Conservation (phyloP, 1,284 basidiomycete species). For the Vanrija humicola region DNA sequence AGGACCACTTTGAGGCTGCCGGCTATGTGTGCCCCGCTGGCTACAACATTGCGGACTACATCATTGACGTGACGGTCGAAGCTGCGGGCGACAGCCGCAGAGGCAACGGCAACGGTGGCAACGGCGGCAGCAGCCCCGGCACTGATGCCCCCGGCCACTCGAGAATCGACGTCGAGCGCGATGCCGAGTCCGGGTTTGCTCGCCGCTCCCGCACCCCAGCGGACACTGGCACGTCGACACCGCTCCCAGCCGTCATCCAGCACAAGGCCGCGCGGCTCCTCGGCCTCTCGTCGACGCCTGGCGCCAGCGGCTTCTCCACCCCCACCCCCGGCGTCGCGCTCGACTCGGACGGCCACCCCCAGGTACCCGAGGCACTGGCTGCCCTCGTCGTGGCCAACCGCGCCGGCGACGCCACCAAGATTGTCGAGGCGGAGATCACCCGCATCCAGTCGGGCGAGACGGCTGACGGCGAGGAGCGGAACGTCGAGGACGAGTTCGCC, state of each 20-base stretch:
- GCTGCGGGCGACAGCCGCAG: slow-evolving; percentile 51
- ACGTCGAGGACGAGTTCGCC: slow-evolving; percentile 57
- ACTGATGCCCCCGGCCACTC: background rate
- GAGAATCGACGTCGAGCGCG: background rate
- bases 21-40: slow-evolving; percentile 86
- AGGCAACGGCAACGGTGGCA: slow-evolving; percentile 31
- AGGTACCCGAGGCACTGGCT: slow-evolving; percentile 64
- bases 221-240: slow-evolving; percentile 1
- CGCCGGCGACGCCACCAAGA: slow-evolving; percentile 62
- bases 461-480: slow-evolving; percentile 33
- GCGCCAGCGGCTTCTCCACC: slow-evolving; percentile 50
- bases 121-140: background rate
- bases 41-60: slow-evolving; percentile 93
- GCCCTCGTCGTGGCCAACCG: slow-evolving; percentile 71
- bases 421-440: slow-evolving; percentile 64
- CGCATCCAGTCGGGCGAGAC: slow-evolving; percentile 48
- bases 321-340: slow-evolving; percentile 45
- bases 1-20: slow-evolving; percentile 72
- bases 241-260: slow-evolving; percentile 51
- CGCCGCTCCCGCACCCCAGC: background rate
- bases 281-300: slow-evolving; percentile 40
- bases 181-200: slow-evolving; percentile 14
- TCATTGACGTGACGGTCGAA: slow-evolving; percentile 87
- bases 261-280: slow-evolving; percentile 72
- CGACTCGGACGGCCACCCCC: slow-evolving; percentile 38